phyloP scores from a whole-genome alignment of 441 rosid genomes.

The Pelargonium cotyledonis region DNA sequence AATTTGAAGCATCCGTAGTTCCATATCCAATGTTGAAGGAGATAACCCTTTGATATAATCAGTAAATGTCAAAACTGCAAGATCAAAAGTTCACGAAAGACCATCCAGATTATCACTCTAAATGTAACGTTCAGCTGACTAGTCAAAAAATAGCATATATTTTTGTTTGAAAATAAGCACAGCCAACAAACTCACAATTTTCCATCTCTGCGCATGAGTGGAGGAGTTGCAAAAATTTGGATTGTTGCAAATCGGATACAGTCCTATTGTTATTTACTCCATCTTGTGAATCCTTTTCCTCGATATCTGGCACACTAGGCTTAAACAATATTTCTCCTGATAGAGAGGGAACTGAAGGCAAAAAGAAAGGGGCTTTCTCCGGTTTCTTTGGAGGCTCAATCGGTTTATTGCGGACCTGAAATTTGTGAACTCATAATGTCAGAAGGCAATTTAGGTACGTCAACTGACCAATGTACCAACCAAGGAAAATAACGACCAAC shows the following conservation, averaged over 20 bases:
- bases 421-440: slow-evolving; percentile 8
- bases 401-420: slow-evolving; percentile 86
- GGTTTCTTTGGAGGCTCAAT: slow-evolving; percentile 91
- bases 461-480: not conserved
- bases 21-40: slow-evolving; percentile 86
- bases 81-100: slow-evolving; percentile 20
- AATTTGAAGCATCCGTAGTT: slow-evolving; percentile 86
- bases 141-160: slow-evolving; percentile 1
- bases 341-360: slow-evolving; percentile 79
- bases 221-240: slow-evolving; percentile 60
- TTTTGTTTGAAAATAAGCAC: not conserved
- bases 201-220: slow-evolving; percentile 46
- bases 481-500: not conserved
- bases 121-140: slow-evolving; percentile 9
- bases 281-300: slow-evolving; percentile 29
- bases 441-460: not conserved
- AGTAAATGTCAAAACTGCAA: slow-evolving; percentile 69
- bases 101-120: not conserved
- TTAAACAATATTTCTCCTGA: slow-evolving; percentile 82
- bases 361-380: slow-evolving; percentile 82
- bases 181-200: slow-evolving; percentile 44
- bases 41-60: slow-evolving; percentile 73
- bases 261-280: slow-evolving; percentile 27
- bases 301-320: slow-evolving; percentile 39
- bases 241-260: slow-evolving; percentile 30